A percentile compares a stretch with the other conserved stretches of the same genome.
phyloP scores from a whole-genome alignment of 2,329 filamentous ascomycete species.

The Sclerotinia glacialis region DNA sequence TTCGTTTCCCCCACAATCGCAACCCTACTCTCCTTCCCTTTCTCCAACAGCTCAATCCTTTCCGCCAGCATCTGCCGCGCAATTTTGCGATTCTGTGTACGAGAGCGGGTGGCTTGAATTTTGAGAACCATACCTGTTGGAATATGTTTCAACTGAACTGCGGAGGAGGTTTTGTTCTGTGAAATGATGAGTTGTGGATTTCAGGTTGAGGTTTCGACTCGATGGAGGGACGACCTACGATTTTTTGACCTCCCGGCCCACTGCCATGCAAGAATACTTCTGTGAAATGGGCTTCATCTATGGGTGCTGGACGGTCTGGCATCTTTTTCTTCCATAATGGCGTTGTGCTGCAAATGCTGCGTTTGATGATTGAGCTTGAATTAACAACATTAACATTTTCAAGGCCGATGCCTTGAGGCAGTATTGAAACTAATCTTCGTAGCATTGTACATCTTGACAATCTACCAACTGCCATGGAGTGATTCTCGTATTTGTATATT shows the following conservation, averaged over 20 bases:
- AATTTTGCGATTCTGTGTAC: conserved; percentile 81
- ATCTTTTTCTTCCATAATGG: conserved; percentile 53
- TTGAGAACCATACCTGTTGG: conserved; percentile 93
- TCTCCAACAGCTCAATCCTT: conserved; percentile 62
- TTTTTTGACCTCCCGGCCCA: conserved; percentile 94
- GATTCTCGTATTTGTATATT: background rate
- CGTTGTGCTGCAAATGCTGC: conserved; percentile 26
- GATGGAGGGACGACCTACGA: conserved; percentile 51
- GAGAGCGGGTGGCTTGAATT: conserved; percentile 84
- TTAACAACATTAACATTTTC: conserved; percentile 18
- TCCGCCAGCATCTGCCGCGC: conserved; percentile 66
- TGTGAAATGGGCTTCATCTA: conserved; percentile 75
- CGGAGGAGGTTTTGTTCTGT: conserved; percentile 93
- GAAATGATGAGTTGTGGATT: background rate
- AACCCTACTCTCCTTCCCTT: conserved; percentile 67
- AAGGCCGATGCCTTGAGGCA: conserved; percentile 23
- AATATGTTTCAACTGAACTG: conserved; percentile 86
- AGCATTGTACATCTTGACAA: conserved; percentile 35
- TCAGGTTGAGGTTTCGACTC: conserved; percentile 1
- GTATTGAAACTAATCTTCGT: conserved; percentile 25
- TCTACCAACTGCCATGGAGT: conserved; percentile 10
- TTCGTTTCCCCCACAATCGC: conserved; percentile 62
- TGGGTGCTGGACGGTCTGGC: conserved; percentile 69
- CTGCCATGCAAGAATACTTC: conserved; percentile 87
- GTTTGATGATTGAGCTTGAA: conserved; percentile 6